These are phyloP conservation scores for Allium fistulosum DNA, from an alignment of 106 monocot genomes.

Conservation along the genomic window DNA sequence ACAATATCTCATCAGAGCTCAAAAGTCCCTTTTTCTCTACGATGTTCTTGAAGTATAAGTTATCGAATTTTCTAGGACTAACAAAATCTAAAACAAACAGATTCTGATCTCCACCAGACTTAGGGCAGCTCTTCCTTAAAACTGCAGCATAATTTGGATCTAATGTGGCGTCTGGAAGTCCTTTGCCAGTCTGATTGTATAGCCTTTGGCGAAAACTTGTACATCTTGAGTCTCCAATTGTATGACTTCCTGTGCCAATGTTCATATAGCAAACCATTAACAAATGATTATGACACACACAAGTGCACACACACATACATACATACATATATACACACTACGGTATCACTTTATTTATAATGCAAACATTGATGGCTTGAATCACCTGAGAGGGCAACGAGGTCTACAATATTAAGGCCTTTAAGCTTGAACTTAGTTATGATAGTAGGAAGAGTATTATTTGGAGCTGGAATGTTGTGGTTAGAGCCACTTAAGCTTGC, in stretches of 20 bases:
- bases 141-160: background rate
- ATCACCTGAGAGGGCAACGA: constrained; percentile 11
- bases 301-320: too few species aligned
- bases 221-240: constrained; percentile 6
- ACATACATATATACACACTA: too few species aligned
- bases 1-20: constrained; percentile 10
- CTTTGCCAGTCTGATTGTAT: constrained; percentile 14
- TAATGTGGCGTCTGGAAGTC: constrained; percentile 3
- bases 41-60: constrained; percentile 14
- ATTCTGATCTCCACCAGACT: background rate
- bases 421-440: constrained; percentile 10
- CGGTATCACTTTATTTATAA: too few species aligned
- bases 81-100: constrained; percentile 1
- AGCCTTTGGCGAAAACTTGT: constrained; percentile 13
- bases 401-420: constrained; percentile 10
- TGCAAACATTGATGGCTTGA: too few species aligned
- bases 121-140: background rate
- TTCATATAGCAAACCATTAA: too few species aligned
- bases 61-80: constrained; percentile 6
- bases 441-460: constrained; percentile 7
- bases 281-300: too few species aligned
- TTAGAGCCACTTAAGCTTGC: constrained; percentile 12
- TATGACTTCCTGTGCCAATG: constrained; percentile 8
- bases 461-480: constrained; percentile 7
- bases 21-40: constrained; percentile 1